Percentiles rank a stretch among this genome's conserved stretches.
Conservation (phyloP, 306 rosid species). For the Macrotyloma uniflorum region DNA sequence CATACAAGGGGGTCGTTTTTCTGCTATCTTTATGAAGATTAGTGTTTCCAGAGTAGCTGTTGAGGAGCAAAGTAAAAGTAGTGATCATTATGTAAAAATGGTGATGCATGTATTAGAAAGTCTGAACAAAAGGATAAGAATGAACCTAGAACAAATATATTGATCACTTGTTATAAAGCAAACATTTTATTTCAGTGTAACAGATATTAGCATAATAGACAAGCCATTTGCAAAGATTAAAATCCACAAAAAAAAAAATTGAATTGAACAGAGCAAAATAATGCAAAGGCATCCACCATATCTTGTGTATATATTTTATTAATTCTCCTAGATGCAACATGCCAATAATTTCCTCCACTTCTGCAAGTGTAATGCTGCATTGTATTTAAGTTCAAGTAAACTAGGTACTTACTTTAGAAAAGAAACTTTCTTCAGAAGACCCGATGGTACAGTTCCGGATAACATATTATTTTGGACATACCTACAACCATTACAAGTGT, state of each 20-base stretch:
- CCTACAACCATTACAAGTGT: slow-evolving; percentile 58
- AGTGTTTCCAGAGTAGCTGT: slow-evolving; percentile 77
- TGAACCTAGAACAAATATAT: slow-evolving; percentile 18
- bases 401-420: slow-evolving; percentile 48
- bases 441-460: slow-evolving; percentile 73
- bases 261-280: slow-evolving; percentile 1
- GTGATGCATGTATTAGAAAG: slow-evolving; percentile 1
- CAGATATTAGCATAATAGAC: not conserved
- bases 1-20: slow-evolving; percentile 48
- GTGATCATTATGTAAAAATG: slow-evolving; percentile 10
- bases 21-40: slow-evolving; percentile 65
- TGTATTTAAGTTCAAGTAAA: slow-evolving; percentile 19
- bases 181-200: not conserved
- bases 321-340: slow-evolving; percentile 10
- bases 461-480: slow-evolving; percentile 82
- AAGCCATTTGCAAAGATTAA: not conserved
- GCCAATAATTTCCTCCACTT: slow-evolving; percentile 27
- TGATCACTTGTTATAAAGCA: not conserved
- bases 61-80: slow-evolving; percentile 40
- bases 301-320: slow-evolving; percentile 1
- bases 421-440: slow-evolving; percentile 55
- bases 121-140: not conserved
- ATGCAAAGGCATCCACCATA: not conserved
- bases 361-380: slow-evolving; percentile 10
- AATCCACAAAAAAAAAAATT: slow-evolving; percentile 2